phyloP scores from a whole-genome alignment of 164 flowering plant genomes.

The Vitis amurensis region DNA sequence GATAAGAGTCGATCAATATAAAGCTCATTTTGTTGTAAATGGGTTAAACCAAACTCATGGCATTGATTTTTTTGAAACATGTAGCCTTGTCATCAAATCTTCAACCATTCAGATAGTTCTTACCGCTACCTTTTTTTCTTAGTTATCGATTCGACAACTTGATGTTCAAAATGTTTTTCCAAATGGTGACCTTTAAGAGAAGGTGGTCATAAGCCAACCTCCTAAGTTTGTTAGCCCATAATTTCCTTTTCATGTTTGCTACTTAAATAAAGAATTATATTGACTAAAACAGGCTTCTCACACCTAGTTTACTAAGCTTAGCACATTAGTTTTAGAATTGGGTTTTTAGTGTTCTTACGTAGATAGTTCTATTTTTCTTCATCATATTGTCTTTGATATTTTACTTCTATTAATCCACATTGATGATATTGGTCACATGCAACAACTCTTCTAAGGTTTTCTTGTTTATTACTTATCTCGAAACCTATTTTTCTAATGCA shows the following conservation, averaged over 20 bases:
- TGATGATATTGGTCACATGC: background rate
- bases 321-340: background rate
- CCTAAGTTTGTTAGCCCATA: background rate
- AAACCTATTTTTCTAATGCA: background rate
- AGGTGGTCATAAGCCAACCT: constrained; percentile 1
- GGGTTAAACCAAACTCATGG: too few species aligned
- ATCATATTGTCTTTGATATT: background rate
- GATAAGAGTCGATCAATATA: too few species aligned
- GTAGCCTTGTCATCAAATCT: background rate
- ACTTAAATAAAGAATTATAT: background rate
- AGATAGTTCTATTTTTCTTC: background rate
- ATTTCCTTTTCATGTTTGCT: background rate
- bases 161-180: constrained; percentile 6
- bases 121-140: background rate
- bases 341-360: background rate
- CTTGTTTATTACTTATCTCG: background rate
- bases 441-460: too few species aligned
- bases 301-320: constrained; percentile 5
- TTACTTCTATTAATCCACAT: background rate
- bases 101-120: constrained; percentile 1
- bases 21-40: too few species aligned
- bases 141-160: constrained; percentile 1
- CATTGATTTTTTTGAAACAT: constrained; percentile 6
- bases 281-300: too few species aligned
- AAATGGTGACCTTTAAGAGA: constrained; percentile 3